phyloP scores from a whole-genome alignment of 1,139 yeast genomes.

The Kazachstania sp. region DNA sequence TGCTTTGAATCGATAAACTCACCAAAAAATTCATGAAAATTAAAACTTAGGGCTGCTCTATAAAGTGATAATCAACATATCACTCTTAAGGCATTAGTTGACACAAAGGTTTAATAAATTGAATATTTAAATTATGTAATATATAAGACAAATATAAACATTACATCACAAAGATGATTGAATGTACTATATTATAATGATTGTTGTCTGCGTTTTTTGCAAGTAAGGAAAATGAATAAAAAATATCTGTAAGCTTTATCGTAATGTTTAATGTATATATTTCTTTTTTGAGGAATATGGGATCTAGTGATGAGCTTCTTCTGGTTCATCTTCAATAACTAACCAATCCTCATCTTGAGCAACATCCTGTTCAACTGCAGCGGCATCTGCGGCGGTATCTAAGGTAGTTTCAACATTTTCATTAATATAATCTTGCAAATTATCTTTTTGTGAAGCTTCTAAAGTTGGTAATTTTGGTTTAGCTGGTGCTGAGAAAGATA shows the following conservation, averaged over 20 bases:
- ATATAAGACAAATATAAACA: too few species aligned
- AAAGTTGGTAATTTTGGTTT: slow-evolving; percentile 39
- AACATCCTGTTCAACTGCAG: slow-evolving; percentile 5
- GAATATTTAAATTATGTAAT: background rate
- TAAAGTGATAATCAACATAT: too few species aligned
- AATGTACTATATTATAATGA: background rate
- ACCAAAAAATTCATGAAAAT: too few species aligned
- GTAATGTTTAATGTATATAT: too few species aligned
- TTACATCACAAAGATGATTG: background rate
- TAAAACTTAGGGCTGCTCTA: too few species aligned
- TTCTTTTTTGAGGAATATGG: background rate
- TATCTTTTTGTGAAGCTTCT: slow-evolving; percentile 1
- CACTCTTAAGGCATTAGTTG: too few species aligned
- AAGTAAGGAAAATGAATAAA: background rate
- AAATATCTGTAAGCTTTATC: background rate
- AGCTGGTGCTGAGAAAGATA: slow-evolving; percentile 70
- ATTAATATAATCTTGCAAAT: slow-evolving; percentile 61
- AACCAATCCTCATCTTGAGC: slow-evolving; percentile 62
- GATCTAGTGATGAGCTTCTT: slow-evolving; percentile 24
- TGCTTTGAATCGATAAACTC: too few species aligned
- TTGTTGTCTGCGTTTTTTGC: background rate
- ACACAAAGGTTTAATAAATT: background rate
- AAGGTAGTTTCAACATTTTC: slow-evolving; percentile 36
- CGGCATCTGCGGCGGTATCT: slow-evolving; percentile 15
- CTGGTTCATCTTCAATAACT: slow-evolving; percentile 61